These are phyloP conservation scores for Nakazawaea populi DNA, from an alignment of 805 yeast species.

Conservation along the genomic window DNA sequence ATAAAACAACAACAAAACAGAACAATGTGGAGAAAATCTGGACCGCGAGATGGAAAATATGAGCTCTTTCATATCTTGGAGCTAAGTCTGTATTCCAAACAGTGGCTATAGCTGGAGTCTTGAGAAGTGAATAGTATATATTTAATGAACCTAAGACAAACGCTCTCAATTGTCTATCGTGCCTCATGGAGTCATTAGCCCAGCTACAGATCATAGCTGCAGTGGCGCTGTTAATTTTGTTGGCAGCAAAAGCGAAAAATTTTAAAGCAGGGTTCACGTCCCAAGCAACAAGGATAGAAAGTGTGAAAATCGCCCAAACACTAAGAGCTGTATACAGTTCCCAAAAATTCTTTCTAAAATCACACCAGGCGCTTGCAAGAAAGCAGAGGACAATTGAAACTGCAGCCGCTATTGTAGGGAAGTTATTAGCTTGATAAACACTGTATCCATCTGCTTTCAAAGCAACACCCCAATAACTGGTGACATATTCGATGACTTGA, in stretches of 20 bases:
- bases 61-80: conserved; percentile 35
- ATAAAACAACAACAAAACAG: not conserved
- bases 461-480: conserved; percentile 43
- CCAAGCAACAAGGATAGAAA: conserved; percentile 50
- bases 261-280: conserved; percentile 38
- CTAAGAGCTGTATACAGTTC: conserved; percentile 42
- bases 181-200: conserved; percentile 32
- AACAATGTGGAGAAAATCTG: conserved; percentile 5
- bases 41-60: not conserved
- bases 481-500: conserved; percentile 35
- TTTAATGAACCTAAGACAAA: conserved; percentile 61
- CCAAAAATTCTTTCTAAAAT: conserved; percentile 41
- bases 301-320: conserved; percentile 33
- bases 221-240: conserved; percentile 41
- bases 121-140: conserved; percentile 38
- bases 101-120: conserved; percentile 27
- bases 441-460: conserved; percentile 40
- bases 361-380: conserved; percentile 36
- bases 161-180: conserved; percentile 59
- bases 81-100: conserved; percentile 47
- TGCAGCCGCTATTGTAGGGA: conserved; percentile 47
- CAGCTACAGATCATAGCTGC: conserved; percentile 36
- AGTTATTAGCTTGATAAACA: conserved; percentile 39
- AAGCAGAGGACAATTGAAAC: conserved; percentile 45
- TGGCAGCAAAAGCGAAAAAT: conserved; percentile 43